Base-by-base conservation (phyloP, 2,329 filamentous ascomycete genomes). In the Exophiala calicioides region DNA sequence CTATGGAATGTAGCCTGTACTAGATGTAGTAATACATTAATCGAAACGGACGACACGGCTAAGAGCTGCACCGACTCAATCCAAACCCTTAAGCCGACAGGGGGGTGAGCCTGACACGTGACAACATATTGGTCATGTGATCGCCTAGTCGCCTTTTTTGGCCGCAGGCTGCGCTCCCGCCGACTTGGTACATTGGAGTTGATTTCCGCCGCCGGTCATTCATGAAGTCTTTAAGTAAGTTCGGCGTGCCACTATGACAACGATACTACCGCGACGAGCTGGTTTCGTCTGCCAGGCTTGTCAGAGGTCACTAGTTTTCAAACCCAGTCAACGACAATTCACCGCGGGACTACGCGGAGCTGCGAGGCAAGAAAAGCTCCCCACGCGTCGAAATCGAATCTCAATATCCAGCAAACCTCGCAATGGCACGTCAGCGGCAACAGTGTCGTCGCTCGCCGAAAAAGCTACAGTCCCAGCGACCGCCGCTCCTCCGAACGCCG, bases 261-360 rank as follows among this genome's bases (percentile, higher is more conserved):
- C 48, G 3, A 43, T 49, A 40, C 30, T 54, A 5, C 50, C 53
- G 6, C 29, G 50, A 29, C 33, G 48, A 30, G 47, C 42, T 13
- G 32, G 37, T 15, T 56, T 52, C 32, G 39, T 56, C 10, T 56
- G 53, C 34, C 47, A 40, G 12, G 47, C 53, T 15, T 56, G 53
- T 20, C 47, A 52, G 37, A 48, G 31, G 31, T 34, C 44, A n/a
- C 36, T 26, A 30, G 27, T 40, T 18, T 19, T 30, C n/a, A 36
- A 46, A 26, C 18, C 33, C 8, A 38, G 9, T 37, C 50, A 41
- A 30, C 46, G 39, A 33, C 44, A 44, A 32, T 29, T 51, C 19
- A 35, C 40, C 31, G 45, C 44, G 13, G 19, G 47, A 19, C 40
- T 35, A 33, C 37, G 30, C 9, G 47, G 19, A 21, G 21, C 45